Evolutionary conservation across 2,329 filamentous ascomycete genomes (phyloP), one percentile per base, ranked within the genome.

Genomic region (Colletotrichum liriopes): DNA sequence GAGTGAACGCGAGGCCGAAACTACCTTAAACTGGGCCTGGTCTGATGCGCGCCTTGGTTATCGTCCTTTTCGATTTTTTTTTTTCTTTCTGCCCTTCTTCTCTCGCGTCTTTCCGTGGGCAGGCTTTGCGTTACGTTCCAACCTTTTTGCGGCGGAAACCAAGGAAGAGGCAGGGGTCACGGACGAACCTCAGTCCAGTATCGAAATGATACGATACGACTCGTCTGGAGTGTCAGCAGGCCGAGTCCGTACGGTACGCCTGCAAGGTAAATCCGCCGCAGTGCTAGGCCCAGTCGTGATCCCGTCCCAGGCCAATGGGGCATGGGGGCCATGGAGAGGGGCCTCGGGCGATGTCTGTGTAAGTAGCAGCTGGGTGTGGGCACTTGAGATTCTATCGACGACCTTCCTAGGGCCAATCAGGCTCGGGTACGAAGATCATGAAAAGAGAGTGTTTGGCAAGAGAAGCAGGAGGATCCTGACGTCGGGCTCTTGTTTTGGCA

Each of bases 381-480:
- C 65, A 67, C 68, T 72, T 65, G 67, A 68, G 73, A 74, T 71
- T 73, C 75, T 74, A 74, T 72, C 74, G 75, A 73, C 54, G 59
- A 35, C 39, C 37, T 65, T 41, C 59, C 58, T 59, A 49, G 73
- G 77, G 71, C 75, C 75, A 75, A 76, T 75, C 76, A 76, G 72
- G 73, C 73, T 56, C 70, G 64, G 73, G 74, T 74, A 65, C 71
- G 77, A 73, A 77, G 77, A 80, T 80, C 78, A 78, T 74, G 78
- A 76, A 74, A 18, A 75, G 77, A 78, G 75, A 76, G 76, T 78
- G 77, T 79, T 79, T 80, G 76, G 78, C 76, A 75, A 74, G 65
- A 76, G 63, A 73, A 78, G 78, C 76, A 75, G 75, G 71, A 76
- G 64, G 73, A 79, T 77, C 76, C 75, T 76, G 73, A 77, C 74